Evolutionary conservation across 192 early-diverging fungal species (phyloP).

Genomic region (Coemansia sp.): DNA sequence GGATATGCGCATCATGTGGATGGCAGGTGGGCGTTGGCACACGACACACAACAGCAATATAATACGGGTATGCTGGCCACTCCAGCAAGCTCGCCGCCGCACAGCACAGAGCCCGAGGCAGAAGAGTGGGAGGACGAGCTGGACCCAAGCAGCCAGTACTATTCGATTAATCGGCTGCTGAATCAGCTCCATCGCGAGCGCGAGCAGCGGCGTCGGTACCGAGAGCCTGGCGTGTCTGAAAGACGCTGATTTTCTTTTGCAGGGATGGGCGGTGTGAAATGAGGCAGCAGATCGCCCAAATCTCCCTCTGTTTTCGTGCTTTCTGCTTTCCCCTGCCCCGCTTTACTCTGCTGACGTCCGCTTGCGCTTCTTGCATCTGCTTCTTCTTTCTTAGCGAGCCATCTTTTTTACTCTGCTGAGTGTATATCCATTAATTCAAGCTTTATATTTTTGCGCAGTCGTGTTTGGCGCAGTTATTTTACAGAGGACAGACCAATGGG

Average conservation of each 20-base stretch:
- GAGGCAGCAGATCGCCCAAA: background rate
- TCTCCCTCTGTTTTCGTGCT: too few relatives aligned
- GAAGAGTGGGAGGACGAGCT: constrained; percentile 16
- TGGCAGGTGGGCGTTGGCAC: constrained; percentile 1
- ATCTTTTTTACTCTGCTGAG: background rate
- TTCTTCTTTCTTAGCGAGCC: background rate
- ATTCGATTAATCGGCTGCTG: constrained; percentile 44
- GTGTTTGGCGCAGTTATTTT: background rate
- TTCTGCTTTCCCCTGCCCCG: background rate
- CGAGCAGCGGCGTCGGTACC: constrained; percentile 10
- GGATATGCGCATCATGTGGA: constrained; percentile 1
- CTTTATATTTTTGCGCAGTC: background rate
- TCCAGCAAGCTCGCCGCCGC: constrained; percentile 27
- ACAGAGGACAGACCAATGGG: background rate
- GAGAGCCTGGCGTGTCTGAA: background rate
- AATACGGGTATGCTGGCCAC: constrained; percentile 13
- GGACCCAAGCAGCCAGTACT: constrained; percentile 41
- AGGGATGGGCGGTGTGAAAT: background rate
- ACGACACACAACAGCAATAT: background rate
- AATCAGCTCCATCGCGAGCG: constrained; percentile 46
- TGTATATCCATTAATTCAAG: constrained; percentile 2
- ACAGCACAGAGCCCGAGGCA: constrained; percentile 6
- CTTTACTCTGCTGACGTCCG: background rate
- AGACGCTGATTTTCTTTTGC: constrained; percentile 5
- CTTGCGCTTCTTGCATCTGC: constrained; percentile 7